Evolutionary conservation across 2,329 filamentous ascomycete genomes (phyloP), one percentile per base, ranked within the genome.

Genomic region (Hymenoscyphus occultus): DNA sequence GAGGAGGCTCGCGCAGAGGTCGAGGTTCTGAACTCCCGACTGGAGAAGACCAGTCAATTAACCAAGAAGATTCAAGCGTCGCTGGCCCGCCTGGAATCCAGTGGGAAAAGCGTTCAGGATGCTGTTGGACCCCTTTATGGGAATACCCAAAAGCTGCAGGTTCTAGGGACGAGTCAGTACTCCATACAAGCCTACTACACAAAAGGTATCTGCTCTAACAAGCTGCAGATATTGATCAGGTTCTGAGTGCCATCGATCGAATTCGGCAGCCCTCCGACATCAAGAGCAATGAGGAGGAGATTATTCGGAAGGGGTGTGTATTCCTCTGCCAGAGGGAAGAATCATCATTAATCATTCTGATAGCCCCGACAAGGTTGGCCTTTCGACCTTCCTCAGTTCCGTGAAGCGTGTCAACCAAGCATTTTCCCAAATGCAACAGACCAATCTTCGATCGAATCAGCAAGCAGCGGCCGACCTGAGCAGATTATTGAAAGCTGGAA

Each of bases 21-120:
- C 63, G 87, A 90, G 70, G 87, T 90, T 39, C 80, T 90, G 59
- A 89, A 88, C 71, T 90, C 87, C 62, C 83, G 87, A 48, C 86
- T 98, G 68, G 92, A 96, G 72, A 98, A 97, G 84, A 96, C 96
- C 71, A 90, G 93, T 66, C 87, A 92, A 74, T 84, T 98, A 76
- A 97, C 93, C 39, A 97, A 95, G 81, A 97, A 96, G 82, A 97
- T 99, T 64, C 91, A 96, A 78, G 90, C 91, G 35, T 96, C 92
- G 61, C 84, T 97, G 71, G 86, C 87, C 45, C 86, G 93, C 64
- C 83, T 99, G 40, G 93, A 98, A 73, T 87, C 89, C 45, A 96
- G 92, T 62, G 95, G 94, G 19, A 92, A 93, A 78, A 93, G 90
- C 66, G 93, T 98, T 22, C 90, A 92, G 73, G 92, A 97, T 74